Evolutionary conservation across 495 filamentous ascomycete genomes (phyloP), one percentile per base, ranked within the genome.

Genomic region (Amphirosellinia nigrospora): DNA sequence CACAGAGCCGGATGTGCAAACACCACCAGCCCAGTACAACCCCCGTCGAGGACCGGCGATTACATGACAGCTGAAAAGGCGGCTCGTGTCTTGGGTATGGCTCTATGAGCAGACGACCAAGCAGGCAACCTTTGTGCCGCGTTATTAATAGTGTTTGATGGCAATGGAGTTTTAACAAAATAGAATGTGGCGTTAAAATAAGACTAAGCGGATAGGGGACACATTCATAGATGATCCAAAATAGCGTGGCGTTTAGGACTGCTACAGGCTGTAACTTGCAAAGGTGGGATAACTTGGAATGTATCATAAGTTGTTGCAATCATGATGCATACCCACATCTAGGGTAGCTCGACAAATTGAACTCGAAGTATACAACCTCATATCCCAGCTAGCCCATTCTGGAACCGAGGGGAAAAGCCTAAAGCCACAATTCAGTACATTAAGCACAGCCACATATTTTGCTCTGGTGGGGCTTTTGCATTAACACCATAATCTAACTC

Each of bases 31-130:
- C 76, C 76, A 11, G 64, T 73, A 38, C 71, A 70, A 19, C 66
- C 53, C 26, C 28, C 66, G 4, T 41, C 69, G 16, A 69, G 76
- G 62, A 62, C 64, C 10, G 68, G 74, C 19, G 72, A 74, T 26
- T 76, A 73, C 48, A 72, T 68, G 10, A 78, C 76, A 11, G 75
- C 76, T 21, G 74, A 76, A 55, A 78, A 78, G 69, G 76, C 76
- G 30, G 76, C 76, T 30, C 72, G 76, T n/a, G 74, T 78, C 16
- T 62, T 78, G 21, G 76, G 76, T 26, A 78, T 78, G 76, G 67
- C 74, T 46, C 74, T 78, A 19, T 78, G 39, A 70, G 9, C 28
- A n/a, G 32, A 21, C 6, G 32, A 63, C 4, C 8, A 30, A 69
- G 45, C 28, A 21, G 39, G 9, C 16, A 30, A 36, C 6, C 21